These are phyloP conservation scores for Cladorrhinum sp. DNA, from an alignment of 2,329 filamentous ascomycete species.

Conservation along the genomic window DNA sequence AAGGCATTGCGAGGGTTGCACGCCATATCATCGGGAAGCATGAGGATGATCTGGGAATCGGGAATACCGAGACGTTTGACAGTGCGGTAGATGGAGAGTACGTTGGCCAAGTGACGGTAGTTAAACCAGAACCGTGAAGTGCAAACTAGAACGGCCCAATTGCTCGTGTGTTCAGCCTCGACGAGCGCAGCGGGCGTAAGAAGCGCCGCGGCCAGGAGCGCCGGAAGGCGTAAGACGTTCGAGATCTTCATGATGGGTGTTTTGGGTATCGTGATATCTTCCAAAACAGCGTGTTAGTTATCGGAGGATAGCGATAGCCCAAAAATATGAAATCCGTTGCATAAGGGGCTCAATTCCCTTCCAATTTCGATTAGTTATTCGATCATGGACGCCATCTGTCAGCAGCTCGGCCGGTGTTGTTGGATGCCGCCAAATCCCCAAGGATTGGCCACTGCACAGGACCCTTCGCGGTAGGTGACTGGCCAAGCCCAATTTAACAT, in stretches of 20 bases:
- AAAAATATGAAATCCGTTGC: not conserved
- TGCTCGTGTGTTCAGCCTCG: slow-evolving; percentile 82
- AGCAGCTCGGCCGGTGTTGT: not conserved
- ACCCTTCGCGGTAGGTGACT: no score
- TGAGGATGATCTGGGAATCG: slow-evolving; percentile 98
- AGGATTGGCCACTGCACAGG: not conserved
- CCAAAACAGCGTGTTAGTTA: not conserved
- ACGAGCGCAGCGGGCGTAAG: slow-evolving; percentile 45
- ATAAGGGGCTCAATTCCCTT: not conserved
- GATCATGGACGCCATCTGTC: not conserved
- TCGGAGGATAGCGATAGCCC: not conserved
- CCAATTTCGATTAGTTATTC: not conserved
- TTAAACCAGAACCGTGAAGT: slow-evolving; percentile 99
- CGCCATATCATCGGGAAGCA: slow-evolving; percentile 99
- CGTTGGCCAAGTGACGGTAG: slow-evolving; percentile 96
- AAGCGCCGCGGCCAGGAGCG: slow-evolving; percentile 47
- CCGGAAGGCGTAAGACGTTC: slow-evolving; percentile 42
- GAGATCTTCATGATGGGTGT: slow-evolving; percentile 50
- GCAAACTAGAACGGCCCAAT: slow-evolving; percentile 98
- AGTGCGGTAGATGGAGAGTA: slow-evolving; percentile 93
- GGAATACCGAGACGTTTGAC: slow-evolving; percentile 97
- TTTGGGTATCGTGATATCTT: slow-evolving; percentile 1
- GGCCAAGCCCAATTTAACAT: slow-evolving; percentile 7
- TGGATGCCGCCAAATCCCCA: not conserved
- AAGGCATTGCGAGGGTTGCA: slow-evolving; percentile 99